Base-by-base conservation (phyloP, 179 eudicot species). In the Silene coronaria region DNA sequence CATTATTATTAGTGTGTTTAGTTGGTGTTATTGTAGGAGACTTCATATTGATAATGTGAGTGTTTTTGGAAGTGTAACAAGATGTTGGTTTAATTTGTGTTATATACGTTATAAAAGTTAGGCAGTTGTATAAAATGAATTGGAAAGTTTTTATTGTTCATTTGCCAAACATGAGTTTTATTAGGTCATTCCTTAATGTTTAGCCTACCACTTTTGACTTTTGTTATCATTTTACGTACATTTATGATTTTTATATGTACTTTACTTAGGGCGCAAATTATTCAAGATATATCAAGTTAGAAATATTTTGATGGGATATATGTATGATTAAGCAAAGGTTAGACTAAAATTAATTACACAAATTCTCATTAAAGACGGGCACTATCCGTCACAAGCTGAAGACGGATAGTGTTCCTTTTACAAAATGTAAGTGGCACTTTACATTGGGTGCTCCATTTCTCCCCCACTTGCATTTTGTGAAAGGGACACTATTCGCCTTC, bases 131-230 rank as follows among this genome's bases (percentile, higher is more conserved):
- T 58, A 55, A 74, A 28, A 19, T 21, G 79, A 16, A 60, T 16
- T 19, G 13, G 21, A 58, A 70, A 60, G 74, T 38, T 79, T 38
- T 79, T 79, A 80, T 80, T 58, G 64, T 78, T 73, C 77, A 61
- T 65, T 53, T 81, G 74, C 77, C 80, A 86, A 74, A 85, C 62
- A 75, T 79, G 82, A 55, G 55, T 65, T 64, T 48, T 79, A 73
- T 48, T 79, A 73, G 67, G 76, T 80, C 16, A 60, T 78, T 61
- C 81, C 84, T 62, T 84, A 75, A 73, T 46, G 38, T 80, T 78
- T 76, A 81, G 74, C 73, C 82, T 46, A 85, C 73, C 73, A 36
- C 53, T 77, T 84, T 80, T 72, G 71, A 32, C 55, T 55, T 8
- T 67, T 17, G 69, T 75, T 57, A 45, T 79, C 55, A 51, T 62